These are phyloP conservation scores for Rhinocladiella mackenziei DNA, from an alignment of 2,329 filamentous ascomycete genomes.

Conservation along the genomic window DNA sequence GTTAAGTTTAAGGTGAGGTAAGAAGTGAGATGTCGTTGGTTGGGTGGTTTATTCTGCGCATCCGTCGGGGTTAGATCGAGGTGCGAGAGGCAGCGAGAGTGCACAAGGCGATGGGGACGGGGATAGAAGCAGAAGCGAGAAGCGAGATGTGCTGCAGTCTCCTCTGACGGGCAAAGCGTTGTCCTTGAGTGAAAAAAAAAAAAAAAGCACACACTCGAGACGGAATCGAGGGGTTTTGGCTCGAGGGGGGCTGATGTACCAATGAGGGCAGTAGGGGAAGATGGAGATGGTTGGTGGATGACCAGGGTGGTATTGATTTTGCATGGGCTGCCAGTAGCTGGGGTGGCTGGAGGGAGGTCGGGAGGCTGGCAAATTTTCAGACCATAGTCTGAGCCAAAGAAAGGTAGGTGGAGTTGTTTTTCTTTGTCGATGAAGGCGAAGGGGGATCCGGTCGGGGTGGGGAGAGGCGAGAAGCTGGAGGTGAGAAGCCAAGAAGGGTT, in stretches of 20 bases:
- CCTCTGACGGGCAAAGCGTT: slow-evolving; percentile 11
- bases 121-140: slow-evolving; percentile 9
- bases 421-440: too few species aligned
- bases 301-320: slow-evolving; percentile 1
- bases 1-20: slow-evolving; percentile 2
- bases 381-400: too few species aligned
- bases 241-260: slow-evolving; percentile 9
- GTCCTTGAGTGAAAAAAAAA: slow-evolving; percentile 2
- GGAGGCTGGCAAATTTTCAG: too few species aligned
- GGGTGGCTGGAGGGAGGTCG: slow-evolving; percentile 9
- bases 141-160: slow-evolving; percentile 12
- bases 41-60: slow-evolving; percentile 4
- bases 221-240: slow-evolving; percentile 11
- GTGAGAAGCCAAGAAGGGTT: too few species aligned
- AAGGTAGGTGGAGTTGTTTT: too few species aligned
- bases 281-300: slow-evolving; percentile 6
- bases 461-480: too few species aligned
- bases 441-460: too few species aligned
- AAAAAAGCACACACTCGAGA: slow-evolving; percentile 4
- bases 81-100: slow-evolving; percentile 6
- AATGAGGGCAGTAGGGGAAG: background rate
- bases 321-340: slow-evolving; percentile 1
- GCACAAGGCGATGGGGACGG: slow-evolving; percentile 1
- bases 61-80: slow-evolving; percentile 13
- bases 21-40: background rate